Evolutionary conservation across 2,329 filamentous ascomycete species (phyloP), one percentile per base, ranked within the genome.

Genomic region (Clarireedia monteithiana): DNA sequence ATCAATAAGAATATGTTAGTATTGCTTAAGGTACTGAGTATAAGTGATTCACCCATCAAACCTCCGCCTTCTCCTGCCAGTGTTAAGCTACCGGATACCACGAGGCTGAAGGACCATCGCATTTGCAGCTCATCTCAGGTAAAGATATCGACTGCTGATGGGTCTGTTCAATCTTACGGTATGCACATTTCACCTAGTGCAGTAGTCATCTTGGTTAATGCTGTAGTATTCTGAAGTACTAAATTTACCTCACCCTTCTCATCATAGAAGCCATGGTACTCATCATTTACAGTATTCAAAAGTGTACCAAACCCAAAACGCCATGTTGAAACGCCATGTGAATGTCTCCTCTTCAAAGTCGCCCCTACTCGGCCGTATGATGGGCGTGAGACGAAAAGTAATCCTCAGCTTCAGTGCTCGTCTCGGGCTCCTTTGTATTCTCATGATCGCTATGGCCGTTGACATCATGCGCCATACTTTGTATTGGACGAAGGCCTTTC

Each of bases 401-500:
- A 38, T 56, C 38, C 27, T 63, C 61, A 42, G 64, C 65, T 17
- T 60, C 62, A 53, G 60, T 63, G 20, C 57, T 60, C 46, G 59
- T 63, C 45, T 62, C 66, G 47, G 60, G 56, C 63, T 23, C 46
- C 24, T 38, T 56, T 17, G 10, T 44, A 58, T 56, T 66, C 63
- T 62, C 68, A 55, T 58, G 64, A 63, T 57, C 73, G 66, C 58
- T 68, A 38, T 55, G 50, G 38, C 67, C 67, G 23, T 61, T 63
- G n/a, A 70, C 69, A 48, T 71, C 69, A 52, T 68, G 71, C 34
- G 69, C 62, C 6, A 27, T 52, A 36, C 50, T 44, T 26, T 55
- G 48, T 1, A 45, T 45, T 45, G 55, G 50, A 24, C 50, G 52
- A 15, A 64, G 62, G 39, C 66, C 65, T 49, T 69, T 70, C 46